Base-by-base conservation (phyloP, 2,329 filamentous ascomycete genomes). In the Xylariales sp. region DNA sequence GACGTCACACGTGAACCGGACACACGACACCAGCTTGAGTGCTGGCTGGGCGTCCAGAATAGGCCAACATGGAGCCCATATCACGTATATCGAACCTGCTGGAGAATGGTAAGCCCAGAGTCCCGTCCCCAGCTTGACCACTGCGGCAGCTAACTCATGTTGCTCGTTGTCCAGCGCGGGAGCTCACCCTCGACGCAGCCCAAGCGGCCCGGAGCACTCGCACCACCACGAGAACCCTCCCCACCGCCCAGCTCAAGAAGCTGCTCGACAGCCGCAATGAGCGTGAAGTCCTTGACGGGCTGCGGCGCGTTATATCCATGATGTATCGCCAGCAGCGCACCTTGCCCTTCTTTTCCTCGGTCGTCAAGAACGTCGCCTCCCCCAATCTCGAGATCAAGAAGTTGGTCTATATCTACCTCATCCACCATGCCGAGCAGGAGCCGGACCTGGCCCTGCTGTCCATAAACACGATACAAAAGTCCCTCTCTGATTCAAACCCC, bases 381-480 rank as follows among this genome's bases (percentile, higher is more conserved):
- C 85, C 90, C 12, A 95, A 89, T 54, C 76, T 96, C 53, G 89
- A 95, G 56, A 90, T 97, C 63, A 94, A 96, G 67, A 97, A 97
- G 63, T 81, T 98, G 40, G 93, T 98, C 45, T 98, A 98, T 70
- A 95, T 96, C 59, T 98, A 96, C 65, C 81, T 98, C 45, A 84
- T 97, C 43, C 88, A 94, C 59, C 90, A 98, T 74, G 93, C 93
- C 60, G 93, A 97, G 61, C 81, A 89, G 47, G 93, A 97, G 56
- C 93, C 91, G 41, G 93, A 98, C 63, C 85, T 96, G 31, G 90
- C 93, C 15, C 76, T 98, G 25, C 76, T 98, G 30, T 95, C 90
- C 42, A 96, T 98, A 75, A 98, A 98, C 65, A 95, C 93, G 6
- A 97, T 98, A 52, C 93, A 98, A 59, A 97, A 96, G 65, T 95